phyloP scores from a whole-genome alignment of 805 yeast species.

The Pichia occidentalis region DNA sequence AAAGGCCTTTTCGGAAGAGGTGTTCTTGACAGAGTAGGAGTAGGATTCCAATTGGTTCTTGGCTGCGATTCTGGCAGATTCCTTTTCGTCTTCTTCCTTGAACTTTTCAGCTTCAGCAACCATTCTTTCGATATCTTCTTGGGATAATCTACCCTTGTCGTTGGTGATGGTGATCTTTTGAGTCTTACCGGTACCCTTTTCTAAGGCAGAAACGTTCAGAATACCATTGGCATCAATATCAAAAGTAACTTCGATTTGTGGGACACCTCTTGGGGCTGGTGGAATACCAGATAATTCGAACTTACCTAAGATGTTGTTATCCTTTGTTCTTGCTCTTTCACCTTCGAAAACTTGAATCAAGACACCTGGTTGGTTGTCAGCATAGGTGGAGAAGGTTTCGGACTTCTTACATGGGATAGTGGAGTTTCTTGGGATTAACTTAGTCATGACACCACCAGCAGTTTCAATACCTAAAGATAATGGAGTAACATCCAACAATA shows the following conservation, averaged over 20 bases:
- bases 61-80: conserved; percentile 82
- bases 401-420: conserved; percentile 72
- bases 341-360: conserved; percentile 77
- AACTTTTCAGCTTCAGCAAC: conserved; percentile 57
- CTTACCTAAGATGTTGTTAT: conserved; percentile 70
- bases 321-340: conserved; percentile 71
- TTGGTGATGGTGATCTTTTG: conserved; percentile 45
- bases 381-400: conserved; percentile 72
- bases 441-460: conserved; percentile 77
- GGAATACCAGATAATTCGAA: conserved; percentile 69
- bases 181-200: conserved; percentile 46
- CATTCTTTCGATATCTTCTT: conserved; percentile 59
- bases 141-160: conserved; percentile 50
- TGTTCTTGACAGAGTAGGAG: conserved; percentile 86
- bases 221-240: conserved; percentile 80
- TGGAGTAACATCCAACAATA: conserved; percentile 95
- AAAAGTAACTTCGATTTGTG: conserved; percentile 71
- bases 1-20: conserved; percentile 66
- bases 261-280: conserved; percentile 70
- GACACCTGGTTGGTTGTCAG: conserved; percentile 80
- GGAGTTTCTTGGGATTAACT: conserved; percentile 69
- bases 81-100: conserved; percentile 57
- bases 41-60: conserved; percentile 95
- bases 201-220: conserved; percentile 51
- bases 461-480: conserved; percentile 79